Conservation (phyloP, 73 alveolate genomes). For the Stentor coeruleus region DNA sequence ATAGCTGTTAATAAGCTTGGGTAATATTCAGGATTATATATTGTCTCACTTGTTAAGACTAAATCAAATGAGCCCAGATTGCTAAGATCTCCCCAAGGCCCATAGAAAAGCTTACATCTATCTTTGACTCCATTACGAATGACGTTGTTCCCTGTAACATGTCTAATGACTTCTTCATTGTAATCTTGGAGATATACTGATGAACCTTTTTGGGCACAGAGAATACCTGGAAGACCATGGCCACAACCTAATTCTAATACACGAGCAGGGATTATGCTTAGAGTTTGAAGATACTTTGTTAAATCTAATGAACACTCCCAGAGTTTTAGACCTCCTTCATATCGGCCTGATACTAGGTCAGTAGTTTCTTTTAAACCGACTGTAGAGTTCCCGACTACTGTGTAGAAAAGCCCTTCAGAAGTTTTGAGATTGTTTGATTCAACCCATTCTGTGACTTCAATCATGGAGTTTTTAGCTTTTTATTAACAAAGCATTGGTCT, state of each 20-base stretch:
- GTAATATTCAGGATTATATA: slow-evolving; percentile 62
- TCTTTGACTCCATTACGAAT: slow-evolving; percentile 29
- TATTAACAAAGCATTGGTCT: too few relatives aligned
- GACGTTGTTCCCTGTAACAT: slow-evolving; percentile 44
- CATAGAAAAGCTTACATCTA: slow-evolving; percentile 37
- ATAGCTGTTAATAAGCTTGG: slow-evolving; percentile 18
- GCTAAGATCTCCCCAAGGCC: slow-evolving; percentile 65
- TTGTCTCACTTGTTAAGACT: slow-evolving; percentile 74
- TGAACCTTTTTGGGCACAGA: slow-evolving; percentile 41
- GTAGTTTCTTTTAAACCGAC: slow-evolving; percentile 36
- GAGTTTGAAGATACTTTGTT: slow-evolving; percentile 36
- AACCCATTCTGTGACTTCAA: neutral
- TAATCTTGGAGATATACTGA: slow-evolving; percentile 59
- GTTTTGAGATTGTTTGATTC: neutral
- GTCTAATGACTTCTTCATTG: slow-evolving; percentile 65
- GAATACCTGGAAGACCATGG: slow-evolving; percentile 78
- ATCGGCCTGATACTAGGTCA: slow-evolving; percentile 69
- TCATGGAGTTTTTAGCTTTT: neutral
- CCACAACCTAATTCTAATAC: slow-evolving; percentile 83
- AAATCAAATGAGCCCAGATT: slow-evolving; percentile 49
- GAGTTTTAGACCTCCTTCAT: slow-evolving; percentile 85
- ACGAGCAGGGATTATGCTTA: slow-evolving; percentile 32
- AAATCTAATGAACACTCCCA: slow-evolving; percentile 83
- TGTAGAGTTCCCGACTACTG: neutral
- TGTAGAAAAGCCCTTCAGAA: neutral